These are phyloP conservation scores for Trametes villosa DNA, from an alignment of 768 basidiomycete genomes.

Conservation along the genomic window DNA sequence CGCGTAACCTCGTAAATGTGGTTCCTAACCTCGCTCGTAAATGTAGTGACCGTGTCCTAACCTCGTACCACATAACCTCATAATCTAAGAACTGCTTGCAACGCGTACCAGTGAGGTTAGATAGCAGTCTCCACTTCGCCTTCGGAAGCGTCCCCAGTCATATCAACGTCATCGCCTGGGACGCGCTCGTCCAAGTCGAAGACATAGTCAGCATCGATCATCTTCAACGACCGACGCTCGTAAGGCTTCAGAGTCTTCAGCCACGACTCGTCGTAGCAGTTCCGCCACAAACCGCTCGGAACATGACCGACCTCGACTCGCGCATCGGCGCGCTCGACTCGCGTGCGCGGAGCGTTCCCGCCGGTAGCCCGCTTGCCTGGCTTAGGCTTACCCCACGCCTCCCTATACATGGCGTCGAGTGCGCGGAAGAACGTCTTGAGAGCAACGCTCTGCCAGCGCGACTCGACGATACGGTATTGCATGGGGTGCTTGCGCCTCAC, in stretches of 20 bases:
- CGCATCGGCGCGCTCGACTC: background rate
- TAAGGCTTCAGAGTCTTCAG: background rate
- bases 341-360: background rate
- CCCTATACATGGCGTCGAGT: slow-evolving; percentile 1
- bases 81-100: no score
- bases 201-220: slow-evolving; percentile 5
- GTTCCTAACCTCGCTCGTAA: no score
- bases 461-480: slow-evolving; percentile 6
- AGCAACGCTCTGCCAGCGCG: slow-evolving; percentile 3
- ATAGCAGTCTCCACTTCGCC: no score
- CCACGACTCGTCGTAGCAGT: slow-evolving; percentile 6
- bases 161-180: no score
- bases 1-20: no score
- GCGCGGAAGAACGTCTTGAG: slow-evolving; percentile 5
- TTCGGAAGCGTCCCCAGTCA: no score
- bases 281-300: slow-evolving; percentile 10
- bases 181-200: no score
- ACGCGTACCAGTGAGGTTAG: no score
- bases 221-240: background rate
- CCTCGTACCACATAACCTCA: no score
- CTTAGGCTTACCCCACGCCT: background rate
- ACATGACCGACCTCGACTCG: background rate
- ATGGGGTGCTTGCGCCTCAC: background rate
- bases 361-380: background rate
- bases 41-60: no score